These are phyloP conservation scores for Erigeron canadensis DNA, from an alignment of 129 eudicot genomes.

Conservation along the genomic window DNA sequence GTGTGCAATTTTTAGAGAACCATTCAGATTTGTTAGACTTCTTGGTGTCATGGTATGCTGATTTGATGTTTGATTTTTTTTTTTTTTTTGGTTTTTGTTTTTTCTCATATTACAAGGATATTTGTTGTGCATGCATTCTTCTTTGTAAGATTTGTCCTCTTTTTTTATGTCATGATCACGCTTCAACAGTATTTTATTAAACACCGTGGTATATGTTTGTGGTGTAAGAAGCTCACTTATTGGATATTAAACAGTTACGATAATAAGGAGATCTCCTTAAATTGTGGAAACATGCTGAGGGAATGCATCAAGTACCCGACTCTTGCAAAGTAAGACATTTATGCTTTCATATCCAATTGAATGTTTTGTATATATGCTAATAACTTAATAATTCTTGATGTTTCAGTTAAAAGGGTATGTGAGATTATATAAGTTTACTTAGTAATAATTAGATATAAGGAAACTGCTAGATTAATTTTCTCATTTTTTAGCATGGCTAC, in stretches of 20 bases:
- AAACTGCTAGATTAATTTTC: neutral
- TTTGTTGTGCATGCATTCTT: neutral
- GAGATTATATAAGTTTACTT: neutral
- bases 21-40: conserved; percentile 88
- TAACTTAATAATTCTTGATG: too few species aligned
- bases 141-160: neutral
- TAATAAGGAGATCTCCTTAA: conserved; percentile 93
- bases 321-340: conserved; percentile 86
- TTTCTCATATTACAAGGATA: neutral
- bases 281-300: conserved; percentile 89
- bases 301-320: conserved; percentile 90
- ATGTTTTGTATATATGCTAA: conserved; percentile 5
- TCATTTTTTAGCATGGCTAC: neutral
- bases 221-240: conserved; percentile 1
- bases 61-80: neutral
- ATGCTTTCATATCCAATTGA: conserved; percentile 11
- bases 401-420: neutral
- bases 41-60: conserved; percentile 80
- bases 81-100: neutral
- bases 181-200: conserved; percentile 1
- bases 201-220: neutral
- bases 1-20: conserved; percentile 78
- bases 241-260: conserved; percentile 71
- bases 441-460: neutral
- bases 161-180: neutral